Evolutionary conservation across 2,329 filamentous ascomycete genomes (phyloP), one percentile per base, ranked within the genome.

Genomic region (Fusarium sp.): DNA sequence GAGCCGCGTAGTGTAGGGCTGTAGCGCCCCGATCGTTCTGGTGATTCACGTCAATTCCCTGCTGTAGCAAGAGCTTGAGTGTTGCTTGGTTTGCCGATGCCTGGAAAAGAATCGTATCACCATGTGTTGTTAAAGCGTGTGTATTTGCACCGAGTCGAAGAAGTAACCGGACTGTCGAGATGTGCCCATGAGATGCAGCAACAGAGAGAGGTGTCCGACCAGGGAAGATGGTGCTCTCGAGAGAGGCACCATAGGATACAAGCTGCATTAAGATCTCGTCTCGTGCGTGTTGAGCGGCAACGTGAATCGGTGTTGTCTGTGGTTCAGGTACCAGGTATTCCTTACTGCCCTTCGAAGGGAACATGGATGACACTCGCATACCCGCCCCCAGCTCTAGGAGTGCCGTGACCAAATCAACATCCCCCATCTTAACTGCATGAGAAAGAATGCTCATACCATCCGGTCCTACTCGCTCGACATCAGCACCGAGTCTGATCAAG

Each of bases 371-470:
- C 58, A 73, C 43, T 21, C 67, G 68, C 62, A 79, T 65, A 33
- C 77, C 67, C 19, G 74, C 76, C 19, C 77, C 77, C 37, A 63
- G 66, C 30, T 78, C 70, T 6, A 78, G 64, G n/a, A 78, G 66
- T 16, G 66, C 62, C 49, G 69, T 74, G 18, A 78, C 76, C 9
- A 79, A 59, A 23, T 71, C 67, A 37, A 74, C 35, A 16, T 78
- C 74, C 12, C 75, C 75, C 23, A 75, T 61, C 42, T 78, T 77
- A 32, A 79, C 77, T 23, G 77, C 78, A 49, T 79, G 75, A 28
- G 76, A 72, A 28, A 79, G 74, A 42, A 79, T 78, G 49, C 76
- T 77, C 75, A 79, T 78, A 18, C 76, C 78, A 35, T 78, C 77
- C 25, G 67, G 67, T 3, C 77, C 77, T 25, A 78, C 67, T 30